Evolutionary conservation across 2,329 filamentous ascomycete species (phyloP), one percentile per base, ranked within the genome.

Genomic region (Dactylonectria estremocensis): DNA sequence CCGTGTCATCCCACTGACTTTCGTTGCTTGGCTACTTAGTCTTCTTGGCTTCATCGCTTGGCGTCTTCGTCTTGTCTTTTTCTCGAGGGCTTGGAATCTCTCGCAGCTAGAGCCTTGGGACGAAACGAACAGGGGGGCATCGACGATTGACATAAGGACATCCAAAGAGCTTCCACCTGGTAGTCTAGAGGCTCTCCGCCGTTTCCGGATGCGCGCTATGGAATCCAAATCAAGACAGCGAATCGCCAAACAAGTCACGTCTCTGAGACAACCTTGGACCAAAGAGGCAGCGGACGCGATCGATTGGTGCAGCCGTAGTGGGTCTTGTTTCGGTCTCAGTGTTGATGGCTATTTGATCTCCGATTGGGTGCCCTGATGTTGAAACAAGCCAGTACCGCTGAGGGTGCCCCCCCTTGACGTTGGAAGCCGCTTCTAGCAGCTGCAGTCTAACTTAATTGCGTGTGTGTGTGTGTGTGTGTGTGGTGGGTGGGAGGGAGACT

Each of bases 301-400:
- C 31, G 52, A 68, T 68, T 68, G 66, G 66, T 18, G 35, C 14
- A 43, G 28, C 37, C 37, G 64, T 58, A 67, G 68, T 53, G 62
- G 60, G 37, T 37, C 48, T 52, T 59, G 49, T 61, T 52, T 54
- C 66, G 58, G 73, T 75, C 68, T 75, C 72, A 72, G 73, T 72
- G 60, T 56, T 46, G 43, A 37, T 35, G 28, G 40, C 10, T 22
- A 48, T 20, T 10, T 50, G 48, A 33, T 2, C 52, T n/a, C 31
- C 63, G 61, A 75, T 61, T 75, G 70, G 74, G 59, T 68, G 71
- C 55, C 74, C 74, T 76, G 70, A 76, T 66, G 68, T 67, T 76
- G 74, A 76, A 76, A 76, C 74, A 66, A 49, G 66, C 66, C 70
- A 43, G 67, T 33, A 35, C 28, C 45, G 22, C 48, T 66, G 40